Evolutionary conservation across 2,329 filamentous ascomycete genomes (phyloP), one percentile per base, ranked within the genome.

Genomic region (Nemania sp.): DNA sequence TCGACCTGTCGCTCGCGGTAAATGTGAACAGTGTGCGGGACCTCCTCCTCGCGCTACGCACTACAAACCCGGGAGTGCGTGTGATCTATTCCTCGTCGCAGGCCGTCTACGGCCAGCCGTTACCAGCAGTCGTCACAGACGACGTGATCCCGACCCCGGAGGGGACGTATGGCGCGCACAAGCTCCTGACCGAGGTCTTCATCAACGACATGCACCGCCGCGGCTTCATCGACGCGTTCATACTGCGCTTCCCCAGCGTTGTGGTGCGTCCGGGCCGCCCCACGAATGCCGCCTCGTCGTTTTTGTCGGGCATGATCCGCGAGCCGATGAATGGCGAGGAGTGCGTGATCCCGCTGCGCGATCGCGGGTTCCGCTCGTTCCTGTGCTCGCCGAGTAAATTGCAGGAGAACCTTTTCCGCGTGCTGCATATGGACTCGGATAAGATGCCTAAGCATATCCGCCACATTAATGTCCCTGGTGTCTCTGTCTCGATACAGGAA

Each of bases 131-230:
- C 8, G 85, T 90, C 2, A 83, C 81, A 2, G 85, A 88, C 71
- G 77, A 73, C 55, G 81, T 86, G 24, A 81, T 81, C 41, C 86
- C 88, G 3, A 89, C 87, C 43, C 89, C 89, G 0, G 85, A 89
- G 74, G 86, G 85, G 45, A 89, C 86, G 15, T 90, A 90, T 75
- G 89, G 89, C 38, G 84, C 87, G 5, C 86, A 89, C 77, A 90
- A 91, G 77, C 80, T 90, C 68, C 84, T 89, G 77, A 87, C 85
- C 65, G 89, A 91, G 79, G 82, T 85, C 1, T 80, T 90, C 8
- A 76, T 91, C 74, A 90, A 90, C 77, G 88, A 90, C 69, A 86
- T 89, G 77, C 88, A 87, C 62, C 82, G 89, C 26, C 82, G 86
- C 59, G 86, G 86, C 0, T 84, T 86, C 63, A 83, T 90, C 65